These are phyloP conservation scores for Didymella pinodella DNA, from an alignment of 2,329 filamentous ascomycete species.

Conservation along the genomic window DNA sequence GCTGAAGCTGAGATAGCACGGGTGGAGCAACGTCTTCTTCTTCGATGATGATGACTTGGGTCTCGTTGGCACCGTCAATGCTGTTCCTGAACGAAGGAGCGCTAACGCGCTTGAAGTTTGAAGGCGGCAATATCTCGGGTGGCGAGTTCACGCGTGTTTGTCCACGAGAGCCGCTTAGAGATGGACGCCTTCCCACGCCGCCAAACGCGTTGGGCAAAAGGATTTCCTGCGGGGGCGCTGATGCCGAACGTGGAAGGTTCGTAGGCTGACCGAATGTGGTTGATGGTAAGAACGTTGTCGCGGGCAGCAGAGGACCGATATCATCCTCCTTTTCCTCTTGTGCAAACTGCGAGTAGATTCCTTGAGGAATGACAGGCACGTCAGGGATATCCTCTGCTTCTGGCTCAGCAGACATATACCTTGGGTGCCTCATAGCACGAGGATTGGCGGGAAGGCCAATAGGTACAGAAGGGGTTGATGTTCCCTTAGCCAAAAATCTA, in stretches of 20 bases:
- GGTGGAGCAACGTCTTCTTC: slow-evolving; percentile 55
- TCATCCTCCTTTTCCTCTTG: slow-evolving; percentile 50
- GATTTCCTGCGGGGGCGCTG: slow-evolving; percentile 58
- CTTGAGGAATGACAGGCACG: slow-evolving; percentile 65
- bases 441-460: slow-evolving; percentile 90
- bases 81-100: slow-evolving; percentile 57
- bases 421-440: slow-evolving; percentile 83
- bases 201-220: slow-evolving; percentile 35
- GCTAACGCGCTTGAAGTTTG: slow-evolving; percentile 50
- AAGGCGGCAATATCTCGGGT: slow-evolving; percentile 44
- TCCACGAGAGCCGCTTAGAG: slow-evolving; percentile 44
- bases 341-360: slow-evolving; percentile 30
- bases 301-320: slow-evolving; percentile 57
- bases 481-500: slow-evolving; percentile 46
- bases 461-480: slow-evolving; percentile 61
- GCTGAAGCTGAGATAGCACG: slow-evolving; percentile 68
- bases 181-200: slow-evolving; percentile 47
- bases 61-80: slow-evolving; percentile 62
- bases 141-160: slow-evolving; percentile 56
- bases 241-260: slow-evolving; percentile 53
- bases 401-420: slow-evolving; percentile 68
- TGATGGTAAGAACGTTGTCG: slow-evolving; percentile 57
- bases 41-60: slow-evolving; percentile 55
- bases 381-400: slow-evolving; percentile 60
- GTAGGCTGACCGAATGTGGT: slow-evolving; percentile 57